Base-by-base conservation (phyloP, 495 filamentous ascomycete species). In the Aspergillus steynii region DNA sequence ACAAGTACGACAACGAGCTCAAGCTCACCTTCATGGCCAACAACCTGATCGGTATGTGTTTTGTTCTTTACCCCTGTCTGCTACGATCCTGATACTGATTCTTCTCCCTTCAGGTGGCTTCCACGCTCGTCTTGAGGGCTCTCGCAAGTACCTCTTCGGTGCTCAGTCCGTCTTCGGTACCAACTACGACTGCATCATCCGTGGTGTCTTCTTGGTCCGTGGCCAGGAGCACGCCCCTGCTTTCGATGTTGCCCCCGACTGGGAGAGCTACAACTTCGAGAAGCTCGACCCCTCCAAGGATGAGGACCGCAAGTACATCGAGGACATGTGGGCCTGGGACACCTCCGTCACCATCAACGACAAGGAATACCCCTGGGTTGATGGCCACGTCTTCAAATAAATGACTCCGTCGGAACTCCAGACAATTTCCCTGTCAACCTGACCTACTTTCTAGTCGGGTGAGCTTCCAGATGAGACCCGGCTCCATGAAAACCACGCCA, bases 361-460 rank as follows among this genome's bases (percentile, higher is more conserved):
- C 80, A 96, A 98, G 88, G 86, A 85, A 74, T 93, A 85, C 68
- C 73, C 80, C 61, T 85, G 77, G 82, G 89, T 88, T 71, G 90
- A 93, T 67, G 96, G 96, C 71, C 96, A 99, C 85, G 92, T 97
- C 74, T 98, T 98, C 88, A 99, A 98, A 88, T 99, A 95, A 83
- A 82, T 71, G 67, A 65, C 60, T 74, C 59, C 71, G 59, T 55
- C 55, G 49, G 42, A 60, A 61, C 51, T 52, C 59, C 48, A 64
- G 56, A 61, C 55, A 31, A 53, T 37, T 64, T 50, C 32, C 53
- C 53, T 42, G 37, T 55, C 31, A 61, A 50, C 51, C 62, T 66
- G 57, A 66, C 47, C 51, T 62, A 25, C 59, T 64, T 60, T 48
- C 45, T 56, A 51, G 47, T 53, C 55, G 28, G 57, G 58, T 45